Base-by-base conservation (phyloP, 2,329 filamentous ascomycete species). In the Colletotrichum salicis region DNA sequence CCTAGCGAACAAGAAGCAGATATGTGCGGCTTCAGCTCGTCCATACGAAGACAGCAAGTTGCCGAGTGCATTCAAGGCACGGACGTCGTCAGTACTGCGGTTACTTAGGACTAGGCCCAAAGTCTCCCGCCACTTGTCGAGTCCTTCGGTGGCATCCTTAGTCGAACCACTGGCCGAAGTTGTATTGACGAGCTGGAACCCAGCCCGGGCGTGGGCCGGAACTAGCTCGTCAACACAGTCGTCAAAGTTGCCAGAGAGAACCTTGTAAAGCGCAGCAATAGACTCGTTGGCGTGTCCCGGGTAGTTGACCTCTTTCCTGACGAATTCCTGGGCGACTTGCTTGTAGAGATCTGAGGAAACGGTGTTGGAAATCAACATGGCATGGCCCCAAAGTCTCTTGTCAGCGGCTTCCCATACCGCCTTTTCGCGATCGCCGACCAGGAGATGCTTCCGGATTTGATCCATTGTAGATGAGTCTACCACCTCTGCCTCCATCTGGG, bases 171-270 rank as follows among this genome's bases (percentile, higher is more conserved):
- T 83, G 7, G 89, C 85, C 69, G 90, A 86, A 3, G 90, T 87
- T n/a, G 91, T 94, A 74, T 93, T 95, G 75, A 99, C 88, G 84
- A 99, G 92, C 80, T 97, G 94, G 75, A 98, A 90, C 1, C 96
- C 96, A 71, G 96, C 95, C 54, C 97, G 90, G 22, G 96, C 96
- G 75, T 97, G 97, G 3, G 93, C 92, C 5, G 96, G 95, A 1
- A 99, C 96, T 67, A 99, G 91, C 81, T 98, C 95, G 80, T 99
- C 96, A 19, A 98, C 92, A 75, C 95, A 97, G 76, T 99, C 96
- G 75, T 98, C 95, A 70, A 93, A 90, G 78, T 98, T 99, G 0
- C 96, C 96, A 29, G 95, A 96, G 72, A 99, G 92, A 1, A 98
- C 91, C 78, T 97, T 94, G 80, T 99, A 99, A 4, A 99, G 84